These are phyloP conservation scores for Isabelozyma rhagii DNA, from an alignment of 805 yeast species.

Conservation along the genomic window DNA sequence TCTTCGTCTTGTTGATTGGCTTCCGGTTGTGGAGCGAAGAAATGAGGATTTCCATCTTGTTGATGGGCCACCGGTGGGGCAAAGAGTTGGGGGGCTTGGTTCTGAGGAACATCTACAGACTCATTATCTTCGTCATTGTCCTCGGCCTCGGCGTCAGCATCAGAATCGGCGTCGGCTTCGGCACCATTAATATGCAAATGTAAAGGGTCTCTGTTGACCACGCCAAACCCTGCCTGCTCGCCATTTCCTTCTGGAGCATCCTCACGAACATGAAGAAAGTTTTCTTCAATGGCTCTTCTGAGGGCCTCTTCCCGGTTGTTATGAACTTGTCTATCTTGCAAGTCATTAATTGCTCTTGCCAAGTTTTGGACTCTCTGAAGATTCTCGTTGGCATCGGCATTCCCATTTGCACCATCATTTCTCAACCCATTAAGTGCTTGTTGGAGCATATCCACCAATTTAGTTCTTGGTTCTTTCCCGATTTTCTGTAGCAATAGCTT, in stretches of 20 bases:
- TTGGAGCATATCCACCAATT: slow-evolving; percentile 35
- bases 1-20: too few species aligned
- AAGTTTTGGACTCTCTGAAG: slow-evolving; percentile 20
- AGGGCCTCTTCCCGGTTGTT: slow-evolving; percentile 13
- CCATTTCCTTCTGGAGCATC: neutral
- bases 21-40: neutral
- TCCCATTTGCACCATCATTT: slow-evolving; percentile 17
- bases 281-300: slow-evolving; percentile 14
- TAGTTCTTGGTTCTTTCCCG: slow-evolving; percentile 52
- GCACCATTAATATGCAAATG: slow-evolving; percentile 3
- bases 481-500: slow-evolving; percentile 56
- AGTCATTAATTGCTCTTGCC: slow-evolving; percentile 25
- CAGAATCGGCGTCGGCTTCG: slow-evolving; percentile 14
- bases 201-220: slow-evolving; percentile 1
- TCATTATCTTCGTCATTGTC: neutral
- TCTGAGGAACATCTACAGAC: neutral
- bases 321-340: slow-evolving; percentile 11
- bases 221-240: neutral
- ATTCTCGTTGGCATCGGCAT: slow-evolving; percentile 19
- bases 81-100: neutral
- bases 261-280: neutral
- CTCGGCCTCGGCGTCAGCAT: slow-evolving; percentile 13
- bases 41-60: too few species aligned
- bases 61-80: neutral
- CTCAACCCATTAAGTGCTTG: slow-evolving; percentile 22